Percentiles rank a stretch among this genome's conserved stretches.
Conservation (phyloP, 176 grass and related monocot genomes). For the Triticum dicoccoides region DNA sequence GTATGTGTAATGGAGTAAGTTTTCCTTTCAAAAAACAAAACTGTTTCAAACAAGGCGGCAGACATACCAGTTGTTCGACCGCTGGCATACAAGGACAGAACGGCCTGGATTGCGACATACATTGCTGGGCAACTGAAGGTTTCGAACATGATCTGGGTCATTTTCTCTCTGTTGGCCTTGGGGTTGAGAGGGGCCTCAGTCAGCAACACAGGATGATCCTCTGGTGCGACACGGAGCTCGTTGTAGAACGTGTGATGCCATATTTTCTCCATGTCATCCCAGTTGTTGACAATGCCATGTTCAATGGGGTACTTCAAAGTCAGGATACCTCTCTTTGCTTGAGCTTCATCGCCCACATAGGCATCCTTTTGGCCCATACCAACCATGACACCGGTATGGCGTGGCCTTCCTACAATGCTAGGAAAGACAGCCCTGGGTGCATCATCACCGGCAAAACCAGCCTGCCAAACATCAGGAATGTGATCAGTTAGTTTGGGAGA, state of each 20-base stretch:
- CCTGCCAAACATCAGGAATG: slow-evolving; percentile 36
- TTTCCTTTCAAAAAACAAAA: too few relatives aligned
- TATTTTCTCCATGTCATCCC: slow-evolving; percentile 95
- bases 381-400: slow-evolving; percentile 86
- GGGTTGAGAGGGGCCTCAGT: slow-evolving; percentile 87
- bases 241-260: slow-evolving; percentile 93
- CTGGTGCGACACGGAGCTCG: slow-evolving; percentile 74
- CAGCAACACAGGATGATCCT: slow-evolving; percentile 76
- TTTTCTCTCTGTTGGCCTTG: slow-evolving; percentile 87
- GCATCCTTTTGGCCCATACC: slow-evolving; percentile 95
- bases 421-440: slow-evolving; percentile 88
- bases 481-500: neutral
- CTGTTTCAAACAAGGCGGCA: neutral
- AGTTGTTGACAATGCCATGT: slow-evolving; percentile 82
- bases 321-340: slow-evolving; percentile 83
- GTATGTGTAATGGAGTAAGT: too few relatives aligned
- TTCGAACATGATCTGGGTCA: slow-evolving; percentile 96
- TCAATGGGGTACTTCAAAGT: slow-evolving; percentile 88
- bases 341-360: slow-evolving; percentile 86
- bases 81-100: slow-evolving; percentile 81
- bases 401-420: slow-evolving; percentile 81
- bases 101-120: slow-evolving; percentile 88
- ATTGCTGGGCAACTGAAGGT: slow-evolving; percentile 75
- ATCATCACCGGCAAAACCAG: slow-evolving; percentile 81
- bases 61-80: slow-evolving; percentile 81